phyloP scores from a whole-genome alignment of 2,329 filamentous ascomycete species.

The Drechslerella coelobrocha region DNA sequence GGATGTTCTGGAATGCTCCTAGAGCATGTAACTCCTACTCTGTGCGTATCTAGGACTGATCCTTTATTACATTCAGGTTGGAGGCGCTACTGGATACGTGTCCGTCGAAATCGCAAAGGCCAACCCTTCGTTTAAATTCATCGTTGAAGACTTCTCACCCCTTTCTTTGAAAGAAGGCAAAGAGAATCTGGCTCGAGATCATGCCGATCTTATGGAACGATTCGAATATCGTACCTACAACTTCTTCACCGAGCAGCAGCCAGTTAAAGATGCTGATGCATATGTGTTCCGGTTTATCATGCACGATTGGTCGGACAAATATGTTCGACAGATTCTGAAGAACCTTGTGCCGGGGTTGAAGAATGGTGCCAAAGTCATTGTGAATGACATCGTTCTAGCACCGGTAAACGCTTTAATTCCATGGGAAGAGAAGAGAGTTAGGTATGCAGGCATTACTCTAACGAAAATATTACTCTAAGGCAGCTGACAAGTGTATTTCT shows the following conservation, averaged over 20 bases:
- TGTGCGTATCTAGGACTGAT: neutral
- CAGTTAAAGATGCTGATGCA: constrained; percentile 53
- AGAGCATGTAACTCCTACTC: neutral
- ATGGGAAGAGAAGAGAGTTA: constrained; percentile 53
- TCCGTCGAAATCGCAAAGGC: constrained; percentile 63
- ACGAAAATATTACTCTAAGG: neutral
- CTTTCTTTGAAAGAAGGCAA: constrained; percentile 25
- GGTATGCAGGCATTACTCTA: constrained; percentile 28
- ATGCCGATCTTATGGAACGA: constrained; percentile 10
- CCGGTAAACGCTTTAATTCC: constrained; percentile 19
- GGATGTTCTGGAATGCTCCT: neutral
- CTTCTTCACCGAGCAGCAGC: constrained; percentile 55
- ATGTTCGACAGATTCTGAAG: constrained; percentile 50
- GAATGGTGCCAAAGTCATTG: constrained; percentile 26
- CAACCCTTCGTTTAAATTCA: constrained; percentile 64
- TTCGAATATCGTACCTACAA: constrained; percentile 52
- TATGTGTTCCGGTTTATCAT: constrained; percentile 54
- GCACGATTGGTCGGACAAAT: constrained; percentile 55
- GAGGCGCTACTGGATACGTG: constrained; percentile 67
- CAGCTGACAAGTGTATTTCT: constrained; percentile 53
- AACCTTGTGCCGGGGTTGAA: constrained; percentile 49
- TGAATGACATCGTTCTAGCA: constrained; percentile 27
- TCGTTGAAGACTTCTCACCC: constrained; percentile 63
- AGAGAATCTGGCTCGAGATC: constrained; percentile 11
- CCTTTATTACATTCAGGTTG: constrained; percentile 53